Evolutionary conservation across 805 yeast genomes (phyloP), one percentile per base, ranked within the genome.

Genomic region (Diddensiella santjacobensis): DNA sequence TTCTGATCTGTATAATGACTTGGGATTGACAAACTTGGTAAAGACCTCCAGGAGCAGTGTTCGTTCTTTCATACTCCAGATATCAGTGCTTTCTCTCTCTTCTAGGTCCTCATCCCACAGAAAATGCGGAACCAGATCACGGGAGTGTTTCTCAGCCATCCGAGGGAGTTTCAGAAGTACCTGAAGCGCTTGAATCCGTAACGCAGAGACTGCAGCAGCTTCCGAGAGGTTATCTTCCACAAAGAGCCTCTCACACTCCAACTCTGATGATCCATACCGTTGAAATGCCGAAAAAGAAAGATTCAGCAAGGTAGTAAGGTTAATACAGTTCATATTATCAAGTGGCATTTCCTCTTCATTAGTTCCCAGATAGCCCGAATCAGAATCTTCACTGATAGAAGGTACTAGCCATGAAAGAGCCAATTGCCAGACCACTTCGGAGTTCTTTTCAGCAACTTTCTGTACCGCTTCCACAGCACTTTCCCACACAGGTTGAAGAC

Each of bases 401-500:
- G 20, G 20, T n/a, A 35, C 20, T 8, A 65, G 44, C 56, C 64
- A 60, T 3, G 62, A 57, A 35, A 65, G 63, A 0, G 80, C 67
- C 17, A 78, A 58, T 0, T 71, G 61, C 95, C 96, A 88, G 0
- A 85, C 68, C 10, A 69, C 42, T 0, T 64, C 66, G 15, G 73
- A 70, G 44, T 69, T 61, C 53, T 71, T 72, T 15, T 62, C 68
- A 11, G 71, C 65, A 6, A 83, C 64, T 2, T 64, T 59, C 1
- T 81, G 78, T 3, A 87, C 59, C 3, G 77, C 74, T 51, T 83
- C 91, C 46, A 73, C 68, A 1, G 85, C 84, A 3, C 84, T 88
- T 17, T 78, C 75, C 96, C 96, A 89, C 11, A 84, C 74, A 0
- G 98, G 98, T 48, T 87, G 84, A 57, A 91, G 88, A 49, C 79